These are phyloP conservation scores for Tothia fuscella DNA, from an alignment of 2,329 filamentous ascomycete species.

Conservation along the genomic window DNA sequence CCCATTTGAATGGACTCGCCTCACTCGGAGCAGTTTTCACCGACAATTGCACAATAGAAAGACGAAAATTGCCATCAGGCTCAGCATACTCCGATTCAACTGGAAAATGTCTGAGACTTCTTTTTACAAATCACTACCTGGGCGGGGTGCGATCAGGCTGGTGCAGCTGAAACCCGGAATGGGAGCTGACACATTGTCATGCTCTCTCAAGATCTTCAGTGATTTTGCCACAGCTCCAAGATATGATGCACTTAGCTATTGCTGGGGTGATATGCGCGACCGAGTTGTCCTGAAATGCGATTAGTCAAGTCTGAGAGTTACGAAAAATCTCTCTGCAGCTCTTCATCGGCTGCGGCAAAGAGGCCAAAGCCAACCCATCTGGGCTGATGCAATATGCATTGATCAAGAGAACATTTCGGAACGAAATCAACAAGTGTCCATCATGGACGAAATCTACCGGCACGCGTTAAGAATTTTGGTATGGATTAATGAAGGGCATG, in stretches of 20 bases:
- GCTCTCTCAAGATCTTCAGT: background rate
- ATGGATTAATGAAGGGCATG: background rate
- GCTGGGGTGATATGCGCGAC: constrained; percentile 1
- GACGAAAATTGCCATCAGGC: too few relatives aligned
- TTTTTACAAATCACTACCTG: background rate
- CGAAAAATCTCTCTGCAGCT: background rate
- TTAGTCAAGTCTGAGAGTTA: background rate
- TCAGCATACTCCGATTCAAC: too few relatives aligned
- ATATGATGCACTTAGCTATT: background rate
- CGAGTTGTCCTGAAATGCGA: background rate
- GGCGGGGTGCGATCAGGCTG: background rate
- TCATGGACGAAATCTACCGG: background rate
- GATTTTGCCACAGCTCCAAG: background rate
- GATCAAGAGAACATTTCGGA: background rate
- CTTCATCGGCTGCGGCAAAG: background rate
- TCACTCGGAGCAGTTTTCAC: too few relatives aligned
- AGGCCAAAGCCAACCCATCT: background rate
- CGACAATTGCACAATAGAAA: too few relatives aligned
- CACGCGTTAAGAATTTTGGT: background rate
- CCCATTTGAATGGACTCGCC: too few relatives aligned
- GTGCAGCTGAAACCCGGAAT: background rate
- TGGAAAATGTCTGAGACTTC: too few relatives aligned
- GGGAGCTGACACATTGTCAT: background rate
- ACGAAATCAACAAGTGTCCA: background rate
- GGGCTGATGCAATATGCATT: background rate